Percentiles rank a stretch among this genome's conserved stretches.
phyloP scores from a whole-genome alignment of 257 asterid species.

The Solanum corneliomulleri region DNA sequence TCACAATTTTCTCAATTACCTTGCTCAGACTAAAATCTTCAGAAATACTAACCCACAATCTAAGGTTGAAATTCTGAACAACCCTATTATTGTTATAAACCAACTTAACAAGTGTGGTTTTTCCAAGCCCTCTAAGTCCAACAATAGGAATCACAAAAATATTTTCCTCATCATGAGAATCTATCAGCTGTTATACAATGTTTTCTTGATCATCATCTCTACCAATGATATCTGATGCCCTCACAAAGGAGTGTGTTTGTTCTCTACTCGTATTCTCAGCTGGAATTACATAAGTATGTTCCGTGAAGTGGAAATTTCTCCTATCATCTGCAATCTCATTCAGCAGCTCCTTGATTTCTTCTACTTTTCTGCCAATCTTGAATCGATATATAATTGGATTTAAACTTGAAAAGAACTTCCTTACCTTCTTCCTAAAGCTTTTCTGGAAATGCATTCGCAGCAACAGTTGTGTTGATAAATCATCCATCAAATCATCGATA shows the following conservation, averaged over 20 bases:
- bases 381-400: slow-evolving; percentile 17
- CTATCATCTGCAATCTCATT: slow-evolving; percentile 37
- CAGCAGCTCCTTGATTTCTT: slow-evolving; percentile 17
- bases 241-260: slow-evolving; percentile 47
- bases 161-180: slow-evolving; percentile 8
- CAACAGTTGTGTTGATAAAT: slow-evolving; percentile 11
- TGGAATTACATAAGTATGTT: slow-evolving; percentile 3
- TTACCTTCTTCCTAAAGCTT: slow-evolving; percentile 13
- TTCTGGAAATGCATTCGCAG: background rate
- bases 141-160: slow-evolving; percentile 36
- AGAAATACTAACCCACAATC: slow-evolving; percentile 42
- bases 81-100: slow-evolving; percentile 32
- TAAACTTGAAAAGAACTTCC: slow-evolving; percentile 19
- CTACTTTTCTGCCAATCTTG: slow-evolving; percentile 19
- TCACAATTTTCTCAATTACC: slow-evolving; percentile 27
- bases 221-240: slow-evolving; percentile 41
- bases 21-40: slow-evolving; percentile 31
- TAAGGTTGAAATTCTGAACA: slow-evolving; percentile 16
- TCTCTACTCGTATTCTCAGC: slow-evolving; percentile 14
- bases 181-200: slow-evolving; percentile 21
- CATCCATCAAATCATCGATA: slow-evolving; percentile 35
- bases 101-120: slow-evolving; percentile 38
- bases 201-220: slow-evolving; percentile 33
- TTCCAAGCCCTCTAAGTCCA: slow-evolving; percentile 50
- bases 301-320: slow-evolving; percentile 31